These are phyloP conservation scores for Tylopilus microsporus DNA, from an alignment of 1,284 basidiomycete species.

Conservation along the genomic window DNA sequence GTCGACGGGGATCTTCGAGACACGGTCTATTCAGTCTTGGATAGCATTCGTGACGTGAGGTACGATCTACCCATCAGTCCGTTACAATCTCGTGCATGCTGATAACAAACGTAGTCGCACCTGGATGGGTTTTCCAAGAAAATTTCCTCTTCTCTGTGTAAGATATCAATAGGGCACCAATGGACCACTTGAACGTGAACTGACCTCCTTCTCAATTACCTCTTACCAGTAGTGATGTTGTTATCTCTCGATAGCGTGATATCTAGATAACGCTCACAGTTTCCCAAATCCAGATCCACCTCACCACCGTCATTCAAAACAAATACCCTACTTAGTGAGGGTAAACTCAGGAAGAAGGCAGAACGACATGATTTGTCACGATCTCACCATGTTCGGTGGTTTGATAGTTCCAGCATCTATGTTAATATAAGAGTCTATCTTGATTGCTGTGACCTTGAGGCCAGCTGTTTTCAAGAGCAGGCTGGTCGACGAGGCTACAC, in stretches of 20 bases:
- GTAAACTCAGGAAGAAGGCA: constrained; percentile 8
- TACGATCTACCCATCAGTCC: constrained; percentile 65
- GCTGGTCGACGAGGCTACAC: constrained; percentile 90
- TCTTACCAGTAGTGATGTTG: constrained; percentile 96
- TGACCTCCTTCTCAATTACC: constrained; percentile 95
- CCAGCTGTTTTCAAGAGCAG: constrained; percentile 93
- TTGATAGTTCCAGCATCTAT: constrained; percentile 99
- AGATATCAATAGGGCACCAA: constrained; percentile 18
- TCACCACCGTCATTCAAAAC: constrained; percentile 98
- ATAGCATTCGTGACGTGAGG: constrained; percentile 97
- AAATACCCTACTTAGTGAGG: constrained; percentile 83
- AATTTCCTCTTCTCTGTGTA: constrained; percentile 84
- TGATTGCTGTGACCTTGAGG: constrained; percentile 96
- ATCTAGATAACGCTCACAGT: constrained; percentile 97
- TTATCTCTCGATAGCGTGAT: constrained; percentile 93
- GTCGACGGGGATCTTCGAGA: constrained; percentile 91
- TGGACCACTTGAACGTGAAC: constrained; percentile 30
- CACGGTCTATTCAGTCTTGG: constrained; percentile 98
- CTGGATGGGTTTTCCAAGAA: constrained; percentile 96
- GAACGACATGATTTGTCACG: constrained; percentile 6
- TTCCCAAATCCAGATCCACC: constrained; percentile 96
- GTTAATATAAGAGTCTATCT: constrained; percentile 99
- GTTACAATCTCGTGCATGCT: background rate
- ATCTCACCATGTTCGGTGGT: constrained; percentile 93
- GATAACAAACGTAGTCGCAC: constrained; percentile 33